phyloP scores from a whole-genome alignment of 148 eudicot genomes.

The Rhododendron molle region DNA sequence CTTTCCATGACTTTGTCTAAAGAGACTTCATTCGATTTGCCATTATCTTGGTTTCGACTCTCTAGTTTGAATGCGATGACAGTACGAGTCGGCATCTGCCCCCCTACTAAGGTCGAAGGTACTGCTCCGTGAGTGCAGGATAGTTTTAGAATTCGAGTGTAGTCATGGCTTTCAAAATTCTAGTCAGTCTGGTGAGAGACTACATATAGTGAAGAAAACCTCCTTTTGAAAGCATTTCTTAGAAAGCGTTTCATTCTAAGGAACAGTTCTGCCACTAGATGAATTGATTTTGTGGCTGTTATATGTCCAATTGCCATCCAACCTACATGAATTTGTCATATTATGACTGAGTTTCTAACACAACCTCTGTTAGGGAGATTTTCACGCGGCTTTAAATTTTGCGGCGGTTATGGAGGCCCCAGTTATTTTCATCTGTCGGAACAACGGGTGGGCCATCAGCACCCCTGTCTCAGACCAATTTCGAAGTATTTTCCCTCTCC shows the following conservation, averaged over 20 bases:
- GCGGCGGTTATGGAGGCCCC: neutral
- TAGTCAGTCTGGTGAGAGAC: neutral
- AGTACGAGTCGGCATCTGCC: too few relatives aligned
- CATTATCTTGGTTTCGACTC: neutral
- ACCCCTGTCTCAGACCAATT: slow-evolving; percentile 3
- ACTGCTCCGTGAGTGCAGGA: neutral
- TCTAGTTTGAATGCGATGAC: neutral
- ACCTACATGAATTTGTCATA: neutral
- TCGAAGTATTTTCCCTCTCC: neutral
- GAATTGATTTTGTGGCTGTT: neutral
- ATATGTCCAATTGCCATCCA: neutral
- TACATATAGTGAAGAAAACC: neutral
- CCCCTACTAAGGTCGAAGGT: too few relatives aligned
- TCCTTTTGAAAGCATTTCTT: neutral
- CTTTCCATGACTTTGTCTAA: neutral
- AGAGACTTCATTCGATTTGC: neutral
- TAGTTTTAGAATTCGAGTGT: neutral
- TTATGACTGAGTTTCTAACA: neutral
- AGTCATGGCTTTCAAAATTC: neutral
- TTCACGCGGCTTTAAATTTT: neutral
- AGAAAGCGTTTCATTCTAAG: neutral
- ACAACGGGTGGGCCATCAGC: slow-evolving; percentile 1
- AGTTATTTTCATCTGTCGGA: slow-evolving; percentile 2
- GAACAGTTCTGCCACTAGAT: neutral
- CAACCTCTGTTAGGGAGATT: neutral